phyloP scores from a whole-genome alignment of 345 rosid genomes.

The Chamaenerion angustifolium region DNA sequence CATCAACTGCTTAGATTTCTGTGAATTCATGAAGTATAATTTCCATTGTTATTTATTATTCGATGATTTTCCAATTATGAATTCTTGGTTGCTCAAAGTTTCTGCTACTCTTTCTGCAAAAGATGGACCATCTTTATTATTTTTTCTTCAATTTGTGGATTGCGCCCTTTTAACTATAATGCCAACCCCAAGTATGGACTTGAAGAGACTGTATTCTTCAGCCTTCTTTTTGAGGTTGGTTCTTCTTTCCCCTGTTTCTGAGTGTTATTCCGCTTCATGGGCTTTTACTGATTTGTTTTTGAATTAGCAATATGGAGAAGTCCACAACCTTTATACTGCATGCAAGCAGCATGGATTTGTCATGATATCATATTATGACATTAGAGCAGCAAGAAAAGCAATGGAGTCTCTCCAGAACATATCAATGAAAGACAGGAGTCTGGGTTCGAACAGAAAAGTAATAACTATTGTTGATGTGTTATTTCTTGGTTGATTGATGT shows the following conservation, averaged over 20 bases:
- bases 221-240: constrained; percentile 66
- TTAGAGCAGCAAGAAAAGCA: no score
- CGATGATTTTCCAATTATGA: background rate
- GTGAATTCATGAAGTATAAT: background rate
- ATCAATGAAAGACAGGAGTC: constrained; percentile 47
- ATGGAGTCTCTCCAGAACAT: constrained; percentile 59
- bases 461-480: no score
- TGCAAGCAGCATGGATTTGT: no score
- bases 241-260: constrained; percentile 5
- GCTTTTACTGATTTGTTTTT: constrained; percentile 8
- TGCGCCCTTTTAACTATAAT: constrained; percentile 1
- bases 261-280: constrained; percentile 3
- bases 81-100: no score
- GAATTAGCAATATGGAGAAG: constrained; percentile 73
- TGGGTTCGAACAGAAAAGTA: no score
- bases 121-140: constrained; percentile 2
- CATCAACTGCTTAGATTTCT: background rate
- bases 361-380: no score
- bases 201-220: constrained; percentile 14
- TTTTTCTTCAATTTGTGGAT: background rate
- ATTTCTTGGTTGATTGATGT: no score
- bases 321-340: no score
- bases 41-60: background rate
- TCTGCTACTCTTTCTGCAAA: background rate
- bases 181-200: constrained; percentile 20